phyloP scores from a whole-genome alignment of 768 basidiomycete species.

The Pseudohyphozyma bogoriensis region DNA sequence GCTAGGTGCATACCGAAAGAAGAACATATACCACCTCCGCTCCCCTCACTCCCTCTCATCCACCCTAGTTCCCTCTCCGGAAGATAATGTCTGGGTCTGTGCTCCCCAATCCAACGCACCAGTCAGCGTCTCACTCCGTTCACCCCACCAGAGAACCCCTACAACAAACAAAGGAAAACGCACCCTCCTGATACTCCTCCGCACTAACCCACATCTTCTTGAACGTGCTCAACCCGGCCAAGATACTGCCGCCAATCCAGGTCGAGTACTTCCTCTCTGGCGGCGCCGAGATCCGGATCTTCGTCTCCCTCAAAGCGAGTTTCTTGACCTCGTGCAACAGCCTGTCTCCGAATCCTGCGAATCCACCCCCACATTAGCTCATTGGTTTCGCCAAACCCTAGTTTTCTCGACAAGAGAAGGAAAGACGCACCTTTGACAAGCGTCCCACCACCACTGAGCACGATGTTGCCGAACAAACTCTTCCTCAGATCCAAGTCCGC shows the following conservation, averaged over 20 bases:
- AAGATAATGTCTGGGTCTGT: slow-evolving; percentile 30
- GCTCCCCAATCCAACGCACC: too few species aligned
- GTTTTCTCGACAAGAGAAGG: not conserved
- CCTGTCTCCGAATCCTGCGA: slow-evolving; percentile 86
- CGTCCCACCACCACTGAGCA: slow-evolving; percentile 91
- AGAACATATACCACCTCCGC: too few species aligned
- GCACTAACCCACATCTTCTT: slow-evolving; percentile 99
- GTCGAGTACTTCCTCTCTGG: slow-evolving; percentile 94
- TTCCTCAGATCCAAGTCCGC: slow-evolving; percentile 95
- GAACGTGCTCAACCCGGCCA: slow-evolving; percentile 92
- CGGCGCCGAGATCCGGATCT: slow-evolving; percentile 97
- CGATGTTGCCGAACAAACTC: slow-evolving; percentile 89
- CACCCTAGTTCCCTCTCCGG: not conserved
- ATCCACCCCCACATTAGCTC: slow-evolving; percentile 1
- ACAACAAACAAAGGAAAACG: not conserved
- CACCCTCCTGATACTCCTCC: slow-evolving; percentile 91
- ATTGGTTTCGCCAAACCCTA: not conserved
- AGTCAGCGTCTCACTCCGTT: too few species aligned
- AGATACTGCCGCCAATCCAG: slow-evolving; percentile 74
- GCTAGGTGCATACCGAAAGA: too few species aligned
- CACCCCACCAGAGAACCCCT: not conserved
- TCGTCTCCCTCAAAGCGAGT: slow-evolving; percentile 85
- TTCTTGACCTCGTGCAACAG: slow-evolving; percentile 94
- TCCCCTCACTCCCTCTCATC: too few species aligned
- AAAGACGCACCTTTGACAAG: slow-evolving; percentile 66